Percentiles rank a stretch among this genome's conserved stretches.
phyloP scores from a whole-genome alignment of 805 yeast genomes.

The Candida insectorum region DNA sequence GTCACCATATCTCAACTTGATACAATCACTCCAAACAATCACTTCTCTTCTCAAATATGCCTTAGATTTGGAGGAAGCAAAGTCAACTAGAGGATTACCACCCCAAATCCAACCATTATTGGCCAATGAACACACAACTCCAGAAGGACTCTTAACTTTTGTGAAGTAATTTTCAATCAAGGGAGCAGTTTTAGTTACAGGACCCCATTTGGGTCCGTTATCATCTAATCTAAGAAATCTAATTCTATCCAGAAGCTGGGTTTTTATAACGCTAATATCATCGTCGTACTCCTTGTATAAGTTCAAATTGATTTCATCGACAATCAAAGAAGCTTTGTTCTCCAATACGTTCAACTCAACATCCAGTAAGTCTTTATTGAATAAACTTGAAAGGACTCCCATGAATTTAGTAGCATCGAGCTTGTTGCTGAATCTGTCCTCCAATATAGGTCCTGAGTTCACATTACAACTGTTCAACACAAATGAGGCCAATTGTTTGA shows the following conservation, averaged over 20 bases:
- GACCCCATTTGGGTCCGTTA: slow-evolving; percentile 80
- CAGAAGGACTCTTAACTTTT: slow-evolving; percentile 50
- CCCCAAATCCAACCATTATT: slow-evolving; percentile 99
- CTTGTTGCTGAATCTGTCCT: slow-evolving; percentile 50
- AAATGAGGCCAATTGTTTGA: slow-evolving; percentile 46
- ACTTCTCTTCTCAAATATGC: slow-evolving; percentile 90
- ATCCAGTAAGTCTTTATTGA: slow-evolving; percentile 11
- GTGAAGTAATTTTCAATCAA: slow-evolving; percentile 88
- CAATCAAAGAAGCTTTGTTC: slow-evolving; percentile 44
- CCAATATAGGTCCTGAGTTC: slow-evolving; percentile 41
- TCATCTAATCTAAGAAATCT: slow-evolving; percentile 72
- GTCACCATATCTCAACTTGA: slow-evolving; percentile 81
- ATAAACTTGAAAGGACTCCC: slow-evolving; percentile 40
- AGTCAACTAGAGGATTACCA: slow-evolving; percentile 89
- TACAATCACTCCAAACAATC: slow-evolving; percentile 97
- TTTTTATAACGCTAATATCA: slow-evolving; percentile 62
- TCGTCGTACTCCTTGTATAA: slow-evolving; percentile 72
- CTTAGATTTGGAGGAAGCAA: slow-evolving; percentile 76
- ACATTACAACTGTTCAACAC: slow-evolving; percentile 41
- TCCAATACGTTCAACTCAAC: slow-evolving; percentile 23
- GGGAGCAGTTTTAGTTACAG: slow-evolving; percentile 48
- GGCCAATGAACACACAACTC: slow-evolving; percentile 69
- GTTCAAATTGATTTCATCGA: slow-evolving; percentile 77
- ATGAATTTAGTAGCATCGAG: slow-evolving; percentile 52
- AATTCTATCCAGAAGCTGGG: slow-evolving; percentile 73